Evolutionary conservation across 805 yeast species (phyloP).

Genomic region (Kluyveromyces aestuarii): DNA sequence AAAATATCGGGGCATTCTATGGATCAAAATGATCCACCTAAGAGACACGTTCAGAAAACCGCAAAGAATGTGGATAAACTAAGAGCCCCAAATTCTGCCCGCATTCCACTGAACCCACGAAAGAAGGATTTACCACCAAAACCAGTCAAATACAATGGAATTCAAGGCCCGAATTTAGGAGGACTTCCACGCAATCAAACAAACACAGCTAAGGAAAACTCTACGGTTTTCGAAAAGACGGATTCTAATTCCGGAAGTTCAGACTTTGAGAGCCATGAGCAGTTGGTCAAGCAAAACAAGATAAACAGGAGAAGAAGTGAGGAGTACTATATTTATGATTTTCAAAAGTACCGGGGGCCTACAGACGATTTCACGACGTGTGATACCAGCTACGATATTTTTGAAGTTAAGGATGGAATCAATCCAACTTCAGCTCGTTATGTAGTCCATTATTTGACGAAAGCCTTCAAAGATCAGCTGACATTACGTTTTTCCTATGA

Average conservation of each 20-base stretch:
- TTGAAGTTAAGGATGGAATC: constrained; percentile 14
- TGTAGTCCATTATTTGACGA: constrained; percentile 28
- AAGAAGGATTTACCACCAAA: neutral
- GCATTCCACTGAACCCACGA: neutral
- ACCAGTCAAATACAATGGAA: neutral
- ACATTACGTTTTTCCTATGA: constrained; percentile 11
- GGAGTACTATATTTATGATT: constrained; percentile 28
- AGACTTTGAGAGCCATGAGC: constrained; percentile 10
- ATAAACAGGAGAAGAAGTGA: constrained; percentile 22
- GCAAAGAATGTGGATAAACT: neutral
- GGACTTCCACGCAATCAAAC: neutral
- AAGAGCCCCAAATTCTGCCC: neutral
- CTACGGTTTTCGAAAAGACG: neutral
- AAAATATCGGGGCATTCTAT: constrained; percentile 2
- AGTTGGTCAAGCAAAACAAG: constrained; percentile 21
- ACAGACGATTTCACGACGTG: constrained; percentile 4
- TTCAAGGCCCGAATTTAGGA: neutral
- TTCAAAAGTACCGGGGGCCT: constrained; percentile 16
- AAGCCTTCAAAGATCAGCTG: constrained; percentile 20
- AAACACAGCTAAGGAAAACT: no score
- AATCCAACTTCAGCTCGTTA: constrained; percentile 29
- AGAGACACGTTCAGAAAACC: neutral
- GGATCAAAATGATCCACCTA: neutral
- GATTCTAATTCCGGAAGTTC: neutral
- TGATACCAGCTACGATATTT: constrained; percentile 11